Conservation (phyloP, 2,329 filamentous ascomycete genomes). For the Xylariales sp. region DNA sequence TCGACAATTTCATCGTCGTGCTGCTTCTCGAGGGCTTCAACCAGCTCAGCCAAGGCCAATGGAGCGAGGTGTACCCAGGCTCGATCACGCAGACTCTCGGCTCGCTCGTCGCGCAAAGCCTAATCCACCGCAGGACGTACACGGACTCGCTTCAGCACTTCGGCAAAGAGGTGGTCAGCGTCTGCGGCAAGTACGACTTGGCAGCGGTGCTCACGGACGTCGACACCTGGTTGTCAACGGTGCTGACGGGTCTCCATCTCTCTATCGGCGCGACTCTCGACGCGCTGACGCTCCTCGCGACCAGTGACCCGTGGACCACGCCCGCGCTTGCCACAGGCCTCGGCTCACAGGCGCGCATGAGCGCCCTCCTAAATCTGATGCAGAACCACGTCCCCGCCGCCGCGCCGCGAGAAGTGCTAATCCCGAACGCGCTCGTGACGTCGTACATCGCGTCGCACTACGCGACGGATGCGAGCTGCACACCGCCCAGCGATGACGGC, state of each 20-base stretch:
- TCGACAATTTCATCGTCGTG: constrained; percentile 51
- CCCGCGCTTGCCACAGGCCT: constrained; percentile 50
- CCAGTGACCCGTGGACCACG: constrained; percentile 51
- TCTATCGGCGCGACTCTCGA: constrained; percentile 51
- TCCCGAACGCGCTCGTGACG: constrained; percentile 50
- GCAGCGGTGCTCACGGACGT: constrained; percentile 37
- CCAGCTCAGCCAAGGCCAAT: constrained; percentile 46
- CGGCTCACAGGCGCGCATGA: constrained; percentile 52
- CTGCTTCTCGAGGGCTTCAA: constrained; percentile 50
- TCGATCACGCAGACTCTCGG: constrained; percentile 51
- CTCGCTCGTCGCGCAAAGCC: constrained; percentile 50
- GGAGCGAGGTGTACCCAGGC: constrained; percentile 50
- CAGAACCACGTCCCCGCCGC: constrained; percentile 51
- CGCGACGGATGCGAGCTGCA: constrained; percentile 45
- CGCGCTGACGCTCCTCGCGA: constrained; percentile 44
- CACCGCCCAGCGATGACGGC: constrained; percentile 17
- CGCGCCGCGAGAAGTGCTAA: constrained; percentile 50
- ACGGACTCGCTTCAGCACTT: constrained; percentile 53
- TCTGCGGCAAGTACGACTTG: constrained; percentile 47
- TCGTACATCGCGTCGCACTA: constrained; percentile 50
- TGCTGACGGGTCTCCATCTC: constrained; percentile 45
- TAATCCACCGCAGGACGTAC: constrained; percentile 52
- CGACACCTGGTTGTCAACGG: constrained; percentile 47
- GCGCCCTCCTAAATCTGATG: constrained; percentile 55
- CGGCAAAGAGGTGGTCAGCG: constrained; percentile 39